Evolutionary conservation across 225 moss, liverwort and hornwort species (phyloP), one percentile per base, ranked within the genome.

Genomic region (Climacium dendroides): DNA sequence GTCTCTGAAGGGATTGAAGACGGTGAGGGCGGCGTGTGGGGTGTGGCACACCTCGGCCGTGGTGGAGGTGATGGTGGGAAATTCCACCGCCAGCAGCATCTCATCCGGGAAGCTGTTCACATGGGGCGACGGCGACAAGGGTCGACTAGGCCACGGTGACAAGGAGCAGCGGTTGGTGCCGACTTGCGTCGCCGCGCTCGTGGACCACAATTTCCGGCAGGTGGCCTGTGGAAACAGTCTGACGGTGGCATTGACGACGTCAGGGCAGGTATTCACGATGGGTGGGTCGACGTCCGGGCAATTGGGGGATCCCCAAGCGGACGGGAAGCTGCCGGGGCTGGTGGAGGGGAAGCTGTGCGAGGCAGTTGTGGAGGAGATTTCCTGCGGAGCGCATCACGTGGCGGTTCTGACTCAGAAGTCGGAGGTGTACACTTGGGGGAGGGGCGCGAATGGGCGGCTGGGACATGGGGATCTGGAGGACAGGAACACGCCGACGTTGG

Each of bases 1-100:
- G 90, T 99, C 99, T 20, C 84, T 99, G 85, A 99, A 97, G 87
- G 99, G 99, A 9, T 74, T 99, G 92, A 99, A 96, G 88, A 99
- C 99, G 37, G 99, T 97, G 70, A 92, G 93, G 91, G 99, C 94
- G 10, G 99, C 97, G 29, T 99, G 99, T 74, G 99, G 99, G 77
- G 99, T 99, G 85, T 99, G 99, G 99, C 99, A 99, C 89, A 99
- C 97, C 11, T 96, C 97, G 53, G 99, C 99, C 8, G 97, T 99
- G 65, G 99, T 99, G 85, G 99, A 99, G 92, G 99, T 99, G 72
- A 99, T 99, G 99, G 99, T 97, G 90, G 96, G 99, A 14, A 94
- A 95, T 73, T 95, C 97, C 11, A 96, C 92, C 87, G 94, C 95
- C 52, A 95, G 90, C 61, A 96, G 86, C 89, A 93, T 93, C 80